These are phyloP conservation scores for Colletotrichum endophyticum DNA, from an alignment of 2,329 filamentous ascomycete species.

Conservation along the genomic window DNA sequence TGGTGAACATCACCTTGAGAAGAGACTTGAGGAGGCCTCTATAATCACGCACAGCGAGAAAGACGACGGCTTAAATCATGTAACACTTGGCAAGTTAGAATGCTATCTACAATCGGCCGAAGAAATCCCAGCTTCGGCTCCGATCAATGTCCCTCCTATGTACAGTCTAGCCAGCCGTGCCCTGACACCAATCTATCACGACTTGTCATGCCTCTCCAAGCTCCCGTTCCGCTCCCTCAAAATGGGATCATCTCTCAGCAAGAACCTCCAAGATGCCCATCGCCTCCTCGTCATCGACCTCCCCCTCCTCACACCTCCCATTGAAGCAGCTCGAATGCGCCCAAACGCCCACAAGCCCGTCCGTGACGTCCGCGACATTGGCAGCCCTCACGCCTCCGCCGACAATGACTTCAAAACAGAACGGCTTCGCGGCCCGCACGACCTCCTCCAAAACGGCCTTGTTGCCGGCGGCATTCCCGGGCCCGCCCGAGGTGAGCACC, in stretches of 20 bases:
- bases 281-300: conserved; percentile 15
- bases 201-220: neutral
- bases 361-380: conserved; percentile 39
- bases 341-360: conserved; percentile 38
- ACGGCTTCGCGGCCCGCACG: conserved; percentile 21
- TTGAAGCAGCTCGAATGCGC: conserved; percentile 54
- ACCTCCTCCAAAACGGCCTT: conserved; percentile 39
- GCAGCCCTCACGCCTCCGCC: conserved; percentile 54
- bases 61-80: neutral
- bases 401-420: conserved; percentile 52
- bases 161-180: neutral
- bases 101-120: neutral
- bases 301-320: neutral
- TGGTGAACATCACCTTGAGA: neutral
- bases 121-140: neutral
- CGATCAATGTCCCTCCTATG: neutral
- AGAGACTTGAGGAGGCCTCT: neutral
- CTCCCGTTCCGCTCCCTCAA: too few relatives aligned
- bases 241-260: neutral
- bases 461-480: conserved; percentile 45
- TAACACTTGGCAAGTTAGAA: neutral
- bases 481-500: conserved; percentile 59
- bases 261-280: conserved; percentile 14
- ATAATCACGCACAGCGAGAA: neutral
- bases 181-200: neutral